Base-by-base conservation (phyloP, 805 yeast species). In the Teunomyces lycoperdinae region DNA sequence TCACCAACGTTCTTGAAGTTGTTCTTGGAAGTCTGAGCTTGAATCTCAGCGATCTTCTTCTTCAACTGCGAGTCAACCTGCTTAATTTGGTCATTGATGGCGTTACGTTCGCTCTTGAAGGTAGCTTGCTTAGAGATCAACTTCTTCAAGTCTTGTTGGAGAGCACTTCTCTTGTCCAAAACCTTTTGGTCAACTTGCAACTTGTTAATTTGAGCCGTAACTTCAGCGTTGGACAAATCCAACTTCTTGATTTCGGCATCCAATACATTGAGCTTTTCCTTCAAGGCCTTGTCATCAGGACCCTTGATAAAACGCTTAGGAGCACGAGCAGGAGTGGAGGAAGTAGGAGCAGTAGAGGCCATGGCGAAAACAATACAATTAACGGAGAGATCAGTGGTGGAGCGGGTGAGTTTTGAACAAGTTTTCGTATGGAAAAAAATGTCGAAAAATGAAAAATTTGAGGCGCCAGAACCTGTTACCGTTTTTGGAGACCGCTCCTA, bases 31-130 rank as follows among this genome's bases (percentile, higher is more conserved):
- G 85, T 81, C 62, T 82, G 78, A 36, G 83, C 77, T 66, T 82
- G 85, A 58, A 92, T 79, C 58, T 90, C 96, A 53, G 73, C 70
- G 58, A 84, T 79, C 73, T 85, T 87, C 69, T 84, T 83, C 77
- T 88, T 87, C 69, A 89, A 72, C 48, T 74, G 74, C 47, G 78
- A 71, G 59, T 94, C 97, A 52, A 84, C 68, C 36, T 74, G 74
- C 67, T 82, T 85, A 64, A 92, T 80, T 69, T 85, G 88, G 51
- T 84, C 88, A 58, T 82, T 79, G 62, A 85, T 74, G 53, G 73
- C 74, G 46, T 72, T 68, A 52, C 75, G 68, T 56, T 75, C 77
- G 48, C 63, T 64, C 61, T 78, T 76, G 57, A 80, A 74, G 34
- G 76, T 67, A 34, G 73, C 73, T 48, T 81, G 80, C 55, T 75